Evolutionary conservation across 2,329 filamentous ascomycete genomes (phyloP).

Genomic region (Aspergillus pseudonomiae): DNA sequence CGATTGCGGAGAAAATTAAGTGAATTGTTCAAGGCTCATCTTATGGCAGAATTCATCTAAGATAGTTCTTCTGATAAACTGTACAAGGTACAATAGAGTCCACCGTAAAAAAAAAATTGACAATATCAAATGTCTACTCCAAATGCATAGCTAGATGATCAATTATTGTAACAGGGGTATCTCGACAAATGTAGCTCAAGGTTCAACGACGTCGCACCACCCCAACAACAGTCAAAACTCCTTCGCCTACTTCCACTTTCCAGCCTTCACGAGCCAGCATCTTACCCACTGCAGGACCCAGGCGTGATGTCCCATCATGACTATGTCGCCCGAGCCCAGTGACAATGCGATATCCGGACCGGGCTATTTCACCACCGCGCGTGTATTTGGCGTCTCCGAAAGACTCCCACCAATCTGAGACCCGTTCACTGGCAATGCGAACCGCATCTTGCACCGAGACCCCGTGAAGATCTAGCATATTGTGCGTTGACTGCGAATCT

Average conservation of each 20-base stretch:
- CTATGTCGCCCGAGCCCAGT: constrained; percentile 82
- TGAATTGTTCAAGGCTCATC: not conserved
- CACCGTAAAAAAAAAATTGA: not conserved
- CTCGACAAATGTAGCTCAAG: constrained; percentile 13
- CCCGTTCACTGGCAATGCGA: constrained; percentile 70
- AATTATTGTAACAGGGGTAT: constrained; percentile 19
- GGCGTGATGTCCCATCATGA: constrained; percentile 70
- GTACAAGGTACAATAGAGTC: not conserved
- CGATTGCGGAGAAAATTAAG: not conserved
- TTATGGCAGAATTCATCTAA: not conserved
- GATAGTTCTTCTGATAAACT: not conserved
- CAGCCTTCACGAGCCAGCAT: constrained; percentile 78
- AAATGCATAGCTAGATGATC: not conserved
- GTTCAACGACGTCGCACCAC: constrained; percentile 36
- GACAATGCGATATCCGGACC: constrained; percentile 70
- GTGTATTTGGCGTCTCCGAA: constrained; percentile 67
- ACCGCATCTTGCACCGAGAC: constrained; percentile 80
- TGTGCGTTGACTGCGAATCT: constrained; percentile 63
- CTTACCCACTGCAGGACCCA: constrained; percentile 79
- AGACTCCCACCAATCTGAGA: constrained; percentile 74
- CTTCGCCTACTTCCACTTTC: constrained; percentile 74
- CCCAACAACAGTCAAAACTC: constrained; percentile 71
- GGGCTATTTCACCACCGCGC: constrained; percentile 46
- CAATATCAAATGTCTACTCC: not conserved
- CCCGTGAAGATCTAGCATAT: constrained; percentile 77